These are phyloP conservation scores for Phylloporus sp. DNA, from an alignment of 1,284 basidiomycete species.

Conservation along the genomic window DNA sequence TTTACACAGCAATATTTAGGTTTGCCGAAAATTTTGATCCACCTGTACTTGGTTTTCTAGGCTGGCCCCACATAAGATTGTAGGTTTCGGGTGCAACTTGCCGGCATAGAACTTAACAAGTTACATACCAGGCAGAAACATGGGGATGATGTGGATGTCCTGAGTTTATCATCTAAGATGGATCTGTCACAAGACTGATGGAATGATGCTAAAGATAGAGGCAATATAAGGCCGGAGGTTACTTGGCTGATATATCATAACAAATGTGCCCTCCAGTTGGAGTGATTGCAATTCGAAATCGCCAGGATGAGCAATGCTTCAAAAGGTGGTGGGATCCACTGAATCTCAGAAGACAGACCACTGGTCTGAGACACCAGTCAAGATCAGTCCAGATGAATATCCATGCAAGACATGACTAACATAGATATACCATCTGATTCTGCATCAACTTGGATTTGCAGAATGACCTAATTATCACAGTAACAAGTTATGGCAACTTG, in stretches of 20 bases:
- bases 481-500: too few relatives aligned
- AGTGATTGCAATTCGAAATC: slow-evolving; percentile 95
- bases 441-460: slow-evolving; percentile 94
- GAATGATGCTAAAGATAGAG: slow-evolving; percentile 96
- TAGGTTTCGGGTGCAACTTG: too few relatives aligned
- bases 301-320: slow-evolving; percentile 74
- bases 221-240: slow-evolving; percentile 94
- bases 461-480: slow-evolving; percentile 95
- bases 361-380: slow-evolving; percentile 62
- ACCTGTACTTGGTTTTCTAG: too few relatives aligned
- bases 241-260: slow-evolving; percentile 95
- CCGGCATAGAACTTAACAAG: too few relatives aligned
- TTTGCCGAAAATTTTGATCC: too few relatives aligned
- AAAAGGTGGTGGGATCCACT: slow-evolving; percentile 80
- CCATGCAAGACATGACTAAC: slow-evolving; percentile 68
- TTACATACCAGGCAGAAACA: too few relatives aligned
- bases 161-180: too few relatives aligned
- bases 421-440: slow-evolving; percentile 98
- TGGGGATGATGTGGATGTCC: too few relatives aligned
- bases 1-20: too few relatives aligned
- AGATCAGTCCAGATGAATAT: background rate
- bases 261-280: slow-evolving; percentile 89
- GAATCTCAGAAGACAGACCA: slow-evolving; percentile 91
- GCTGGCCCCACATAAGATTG: too few relatives aligned
- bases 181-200: too few relatives aligned